phyloP scores from a whole-genome alignment of 768 basidiomycete genomes.

The Gloeophyllum trabeum region DNA sequence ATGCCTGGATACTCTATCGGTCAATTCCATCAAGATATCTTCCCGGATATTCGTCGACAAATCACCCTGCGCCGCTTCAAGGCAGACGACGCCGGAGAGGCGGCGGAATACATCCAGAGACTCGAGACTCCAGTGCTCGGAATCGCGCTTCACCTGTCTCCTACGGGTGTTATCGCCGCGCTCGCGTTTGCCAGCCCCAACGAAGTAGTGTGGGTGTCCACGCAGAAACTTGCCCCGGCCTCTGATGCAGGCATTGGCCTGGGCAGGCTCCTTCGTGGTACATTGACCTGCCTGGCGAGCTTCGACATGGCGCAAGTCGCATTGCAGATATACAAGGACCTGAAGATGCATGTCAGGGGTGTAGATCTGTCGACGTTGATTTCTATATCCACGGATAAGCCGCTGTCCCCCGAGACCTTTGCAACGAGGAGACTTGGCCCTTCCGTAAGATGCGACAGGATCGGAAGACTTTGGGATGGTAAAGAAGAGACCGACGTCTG shows the following conservation, averaged over 20 bases:
- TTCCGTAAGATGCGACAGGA: conserved; percentile 3
- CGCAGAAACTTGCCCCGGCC: neutral
- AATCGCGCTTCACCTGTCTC: neutral
- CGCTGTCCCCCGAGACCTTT: conserved; percentile 17
- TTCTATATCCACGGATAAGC: conserved; percentile 9
- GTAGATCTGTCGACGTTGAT: conserved; percentile 25
- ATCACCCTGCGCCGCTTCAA: neutral
- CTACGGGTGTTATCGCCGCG: neutral
- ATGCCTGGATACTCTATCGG: neutral
- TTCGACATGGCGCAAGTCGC: conserved; percentile 26
- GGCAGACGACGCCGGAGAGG: neutral
- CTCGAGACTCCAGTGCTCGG: neutral
- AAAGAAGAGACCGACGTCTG: conserved; percentile 16
- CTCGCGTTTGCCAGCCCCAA: neutral
- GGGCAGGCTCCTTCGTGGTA: conserved; percentile 8
- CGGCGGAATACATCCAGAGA: neutral
- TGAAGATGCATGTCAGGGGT: conserved; percentile 18
- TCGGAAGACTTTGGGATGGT: conserved; percentile 21
- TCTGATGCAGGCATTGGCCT: neutral
- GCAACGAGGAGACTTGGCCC: conserved; percentile 10
- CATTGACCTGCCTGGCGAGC: conserved; percentile 16
- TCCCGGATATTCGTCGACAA: neutral
- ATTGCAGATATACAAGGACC: conserved; percentile 17
- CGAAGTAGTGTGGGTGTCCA: neutral
- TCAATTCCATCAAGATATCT: neutral